Conservation (phyloP, 352 stramenopile genomes). For the Pythium aquatile region DNA sequence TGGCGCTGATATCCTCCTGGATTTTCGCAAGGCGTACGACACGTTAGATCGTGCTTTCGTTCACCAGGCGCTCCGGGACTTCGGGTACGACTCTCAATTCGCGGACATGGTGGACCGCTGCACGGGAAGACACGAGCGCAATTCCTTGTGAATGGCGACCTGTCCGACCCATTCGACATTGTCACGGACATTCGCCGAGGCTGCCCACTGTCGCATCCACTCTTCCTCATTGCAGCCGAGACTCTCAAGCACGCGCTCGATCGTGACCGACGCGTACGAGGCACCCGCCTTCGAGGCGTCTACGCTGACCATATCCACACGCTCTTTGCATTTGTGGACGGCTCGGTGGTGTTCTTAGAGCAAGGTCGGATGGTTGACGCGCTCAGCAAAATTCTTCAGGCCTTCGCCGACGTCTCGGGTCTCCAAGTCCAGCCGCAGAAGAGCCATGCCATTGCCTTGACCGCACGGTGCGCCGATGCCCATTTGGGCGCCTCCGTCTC, state of each 20-base stretch:
- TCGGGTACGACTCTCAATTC: background rate
- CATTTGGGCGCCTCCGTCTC: slow-evolving; percentile 25
- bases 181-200: slow-evolving; percentile 13
- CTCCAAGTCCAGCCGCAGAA: slow-evolving; percentile 25
- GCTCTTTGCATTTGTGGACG: slow-evolving; percentile 29
- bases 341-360: slow-evolving; percentile 16
- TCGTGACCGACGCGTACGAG: background rate
- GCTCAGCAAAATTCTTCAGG: background rate
- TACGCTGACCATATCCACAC: background rate
- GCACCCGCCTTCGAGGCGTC: background rate
- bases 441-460: slow-evolving; percentile 11
- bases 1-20: slow-evolving; percentile 1
- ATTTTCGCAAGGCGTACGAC: slow-evolving; percentile 24
- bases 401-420: slow-evolving; percentile 15
- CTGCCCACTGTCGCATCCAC: slow-evolving; percentile 15
- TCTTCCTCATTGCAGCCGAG: slow-evolving; percentile 17
- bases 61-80: background rate
- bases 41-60: slow-evolving; percentile 10
- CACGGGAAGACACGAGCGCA: background rate
- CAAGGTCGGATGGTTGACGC: background rate
- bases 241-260: slow-evolving; percentile 8
- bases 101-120: background rate
- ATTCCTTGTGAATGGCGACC: slow-evolving; percentile 17
- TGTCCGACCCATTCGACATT: background rate
- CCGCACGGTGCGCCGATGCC: background rate